Evolutionary conservation across 495 filamentous ascomycete species (phyloP), one percentile per base, ranked within the genome.

Genomic region (Talaromyces thailandensis): DNA sequence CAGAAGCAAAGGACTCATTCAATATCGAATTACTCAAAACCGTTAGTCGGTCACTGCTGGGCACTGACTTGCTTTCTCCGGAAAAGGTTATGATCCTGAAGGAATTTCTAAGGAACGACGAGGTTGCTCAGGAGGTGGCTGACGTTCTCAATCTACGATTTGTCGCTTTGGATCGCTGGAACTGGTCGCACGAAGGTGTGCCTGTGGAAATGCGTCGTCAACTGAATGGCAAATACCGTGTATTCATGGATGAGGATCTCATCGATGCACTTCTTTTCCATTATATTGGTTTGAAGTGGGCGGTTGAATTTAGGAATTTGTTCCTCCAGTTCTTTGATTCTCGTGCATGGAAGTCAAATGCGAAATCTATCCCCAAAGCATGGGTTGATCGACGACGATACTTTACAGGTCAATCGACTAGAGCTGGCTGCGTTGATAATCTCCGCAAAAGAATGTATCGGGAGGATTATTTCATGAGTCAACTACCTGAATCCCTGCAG

Each of bases 91-190:
- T 71, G 14, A 80, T 83, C 5, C 65, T 89, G 43, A 82, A 80
- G 62, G 85, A 88, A 59, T 87, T 88, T 62, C 74, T 80, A 58
- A 75, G 73, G 28, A 86, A 85, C 62, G 67, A 76, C 0, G 72
- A 80, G 24, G 82, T 89, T 14, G 68, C 83, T 0, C 70, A 73
- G 40, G 87, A 89, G 63, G 78, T 90, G 4, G 79, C 79, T 1
- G 85, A 89, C 67, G 86, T 89, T 16, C 69, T 90, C 48, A 89
- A 88, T 64, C 86, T 89, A 84, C 76, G 86, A 12, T 78, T 88
- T 51, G 75, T 82, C 0, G 72, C 82, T 4, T 67, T 89, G 12
- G 73, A 81, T 1, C 79, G 72, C 23, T 90, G 87, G 87, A 69
- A 71, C n/a, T 90, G 85, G 86, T 78, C 77, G 7, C 60, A 68